phyloP scores from a whole-genome alignment of 257 asterid species.

The Jasminum sambac region DNA sequence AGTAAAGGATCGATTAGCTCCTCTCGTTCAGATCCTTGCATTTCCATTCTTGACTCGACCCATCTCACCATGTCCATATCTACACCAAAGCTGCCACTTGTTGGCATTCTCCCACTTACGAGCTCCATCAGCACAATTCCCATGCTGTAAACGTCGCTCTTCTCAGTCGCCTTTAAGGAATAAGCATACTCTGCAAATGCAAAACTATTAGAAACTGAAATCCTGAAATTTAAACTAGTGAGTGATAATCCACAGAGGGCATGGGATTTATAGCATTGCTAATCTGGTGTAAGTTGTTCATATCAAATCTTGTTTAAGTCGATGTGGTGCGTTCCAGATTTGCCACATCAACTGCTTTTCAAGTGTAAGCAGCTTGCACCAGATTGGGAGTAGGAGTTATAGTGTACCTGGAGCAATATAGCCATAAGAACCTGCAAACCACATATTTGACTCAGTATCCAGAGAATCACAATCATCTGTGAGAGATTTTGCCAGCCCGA shows the following conservation, averaged over 20 bases:
- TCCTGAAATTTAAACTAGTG: not conserved
- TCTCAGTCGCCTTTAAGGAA: slow-evolving; percentile 80
- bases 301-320: too few relatives aligned
- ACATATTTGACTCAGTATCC: slow-evolving; percentile 67
- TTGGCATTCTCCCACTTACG: slow-evolving; percentile 85
- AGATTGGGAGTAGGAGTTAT: too few relatives aligned
- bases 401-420: slow-evolving; percentile 90
- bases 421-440: slow-evolving; percentile 93
- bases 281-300: too few relatives aligned
- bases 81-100: slow-evolving; percentile 67
- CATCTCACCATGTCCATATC: slow-evolving; percentile 86
- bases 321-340: too few relatives aligned
- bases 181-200: slow-evolving; percentile 74
- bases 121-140: slow-evolving; percentile 96
- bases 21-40: slow-evolving; percentile 43
- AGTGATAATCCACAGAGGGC: not conserved
- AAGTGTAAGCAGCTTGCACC: too few relatives aligned
- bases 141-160: slow-evolving; percentile 93
- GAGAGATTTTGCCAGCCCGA: slow-evolving; percentile 80
- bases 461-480: slow-evolving; percentile 51
- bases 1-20: slow-evolving; percentile 66
- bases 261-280: not conserved
- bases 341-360: too few relatives aligned
- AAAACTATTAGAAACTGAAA: not conserved
- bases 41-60: slow-evolving; percentile 62